These are phyloP conservation scores for Hypoxylon subgilvum DNA, from an alignment of 495 filamentous ascomycete species.

Conservation along the genomic window DNA sequence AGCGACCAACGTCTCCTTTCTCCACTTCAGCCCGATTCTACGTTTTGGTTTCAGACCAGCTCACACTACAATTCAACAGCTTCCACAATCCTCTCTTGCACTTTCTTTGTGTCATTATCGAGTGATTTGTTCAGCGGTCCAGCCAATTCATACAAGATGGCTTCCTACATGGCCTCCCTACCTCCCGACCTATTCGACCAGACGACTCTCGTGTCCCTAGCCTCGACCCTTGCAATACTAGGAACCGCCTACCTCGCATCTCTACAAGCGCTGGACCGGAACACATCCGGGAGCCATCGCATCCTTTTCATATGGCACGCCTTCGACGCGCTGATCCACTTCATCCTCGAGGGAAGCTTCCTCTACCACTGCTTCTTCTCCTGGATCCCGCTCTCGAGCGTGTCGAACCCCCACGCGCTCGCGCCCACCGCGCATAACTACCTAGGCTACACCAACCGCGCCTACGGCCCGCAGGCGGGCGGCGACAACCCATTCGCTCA, in stretches of 20 bases:
- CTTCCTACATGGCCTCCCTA: slow-evolving; percentile 32
- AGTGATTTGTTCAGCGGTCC: neutral
- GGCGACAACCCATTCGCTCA: slow-evolving; percentile 63
- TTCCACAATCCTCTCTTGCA: neutral
- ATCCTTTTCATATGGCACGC: slow-evolving; percentile 92
- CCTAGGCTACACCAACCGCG: slow-evolving; percentile 52
- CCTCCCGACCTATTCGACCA: slow-evolving; percentile 57
- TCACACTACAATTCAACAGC: too few species aligned
- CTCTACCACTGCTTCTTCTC: slow-evolving; percentile 92
- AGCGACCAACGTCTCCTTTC: too few species aligned
- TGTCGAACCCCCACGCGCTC: slow-evolving; percentile 35
- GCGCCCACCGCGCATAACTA: slow-evolving; percentile 52
- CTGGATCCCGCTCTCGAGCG: slow-evolving; percentile 52
- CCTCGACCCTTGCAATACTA: slow-evolving; percentile 57
- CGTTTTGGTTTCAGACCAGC: too few species aligned
- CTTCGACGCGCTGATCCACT: slow-evolving; percentile 89
- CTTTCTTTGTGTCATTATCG: neutral
- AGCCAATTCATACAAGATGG: slow-evolving; percentile 15
- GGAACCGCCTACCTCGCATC: slow-evolving; percentile 54
- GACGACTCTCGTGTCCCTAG: slow-evolving; percentile 61
- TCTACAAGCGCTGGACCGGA: slow-evolving; percentile 45
- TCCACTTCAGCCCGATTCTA: too few species aligned
- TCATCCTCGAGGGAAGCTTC: slow-evolving; percentile 86
- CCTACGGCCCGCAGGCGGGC: slow-evolving; percentile 78
- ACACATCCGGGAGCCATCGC: slow-evolving; percentile 54